Percentiles rank a stretch among this genome's conserved stretches.
Evolutionary conservation across 257 asterid genomes (phyloP).

Genomic region (Solanum sitiens): DNA sequence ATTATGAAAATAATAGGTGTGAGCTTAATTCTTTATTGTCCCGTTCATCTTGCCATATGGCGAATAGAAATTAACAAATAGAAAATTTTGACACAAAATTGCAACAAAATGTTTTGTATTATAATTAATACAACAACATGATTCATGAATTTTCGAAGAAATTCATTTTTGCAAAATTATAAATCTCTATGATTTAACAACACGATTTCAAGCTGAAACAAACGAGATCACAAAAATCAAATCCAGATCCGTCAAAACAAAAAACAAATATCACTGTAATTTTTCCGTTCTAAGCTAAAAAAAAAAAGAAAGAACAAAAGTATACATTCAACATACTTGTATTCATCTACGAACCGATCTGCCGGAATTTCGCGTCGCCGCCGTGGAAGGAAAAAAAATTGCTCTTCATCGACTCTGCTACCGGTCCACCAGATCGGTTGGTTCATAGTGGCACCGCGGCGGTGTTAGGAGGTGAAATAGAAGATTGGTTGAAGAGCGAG

Average conservation of each 20-base stretch:
- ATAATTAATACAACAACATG: too few species aligned
- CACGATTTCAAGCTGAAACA: neutral
- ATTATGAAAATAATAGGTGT: too few species aligned
- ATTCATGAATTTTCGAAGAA: neutral
- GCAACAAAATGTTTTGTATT: too few species aligned
- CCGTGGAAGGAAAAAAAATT: neutral
- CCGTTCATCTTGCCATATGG: too few species aligned
- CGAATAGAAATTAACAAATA: too few species aligned
- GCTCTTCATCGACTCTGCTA: neutral
- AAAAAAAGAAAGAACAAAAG: neutral
- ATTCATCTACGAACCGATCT: neutral
- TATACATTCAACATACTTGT: neutral
- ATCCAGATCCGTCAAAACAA: neutral
- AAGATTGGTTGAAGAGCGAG: conserved; percentile 47
- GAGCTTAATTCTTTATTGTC: too few species aligned
- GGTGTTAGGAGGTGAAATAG: conserved; percentile 29
- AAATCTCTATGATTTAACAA: neutral
- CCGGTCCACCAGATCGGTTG: neutral
- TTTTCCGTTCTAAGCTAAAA: neutral
- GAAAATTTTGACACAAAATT: too few species aligned
- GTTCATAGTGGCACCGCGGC: neutral
- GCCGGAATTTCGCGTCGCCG: neutral
- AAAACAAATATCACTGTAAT: neutral
- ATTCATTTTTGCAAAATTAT: neutral
- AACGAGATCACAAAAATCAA: neutral